These are phyloP conservation scores for Sporothrix sp. DNA, from an alignment of 2,329 filamentous ascomycete genomes.

Conservation along the genomic window DNA sequence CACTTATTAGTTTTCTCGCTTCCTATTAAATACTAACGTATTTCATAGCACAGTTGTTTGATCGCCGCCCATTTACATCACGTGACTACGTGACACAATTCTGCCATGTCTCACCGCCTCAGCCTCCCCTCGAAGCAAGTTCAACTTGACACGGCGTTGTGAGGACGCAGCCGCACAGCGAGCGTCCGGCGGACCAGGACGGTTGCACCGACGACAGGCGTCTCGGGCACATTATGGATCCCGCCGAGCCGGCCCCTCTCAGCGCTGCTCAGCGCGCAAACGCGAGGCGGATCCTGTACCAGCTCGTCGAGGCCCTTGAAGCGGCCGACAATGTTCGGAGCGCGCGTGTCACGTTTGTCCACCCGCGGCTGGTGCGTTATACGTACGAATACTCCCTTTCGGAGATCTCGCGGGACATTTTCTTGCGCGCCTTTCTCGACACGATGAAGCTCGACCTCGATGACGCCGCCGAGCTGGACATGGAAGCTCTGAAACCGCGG, in stretches of 20 bases:
- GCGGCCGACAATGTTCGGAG: conserved; percentile 3
- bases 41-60: no score
- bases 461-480: conserved; percentile 6
- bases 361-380: conserved; percentile 20
- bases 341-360: conserved; percentile 12
- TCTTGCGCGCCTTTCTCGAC: conserved; percentile 21
- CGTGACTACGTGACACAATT: no score
- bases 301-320: conserved; percentile 17
- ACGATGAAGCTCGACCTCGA: conserved; percentile 17
- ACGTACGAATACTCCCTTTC: conserved; percentile 23
- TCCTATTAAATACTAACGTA: no score
- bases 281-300: conserved; percentile 17
- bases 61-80: no score
- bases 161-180: not conserved
- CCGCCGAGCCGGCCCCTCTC: conserved; percentile 11
- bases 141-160: no score
- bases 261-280: conserved; percentile 12
- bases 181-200: not conserved
- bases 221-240: conserved; percentile 17
- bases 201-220: conserved; percentile 17
- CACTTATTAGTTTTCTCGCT: no score
- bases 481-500: conserved; percentile 14
- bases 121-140: no score
- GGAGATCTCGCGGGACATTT: conserved; percentile 19
- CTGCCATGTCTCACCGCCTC: no score